Evolutionary conservation across 2,329 filamentous ascomycete genomes (phyloP).

Genomic region (Lasiodiplodia gonubiensis): DNA sequence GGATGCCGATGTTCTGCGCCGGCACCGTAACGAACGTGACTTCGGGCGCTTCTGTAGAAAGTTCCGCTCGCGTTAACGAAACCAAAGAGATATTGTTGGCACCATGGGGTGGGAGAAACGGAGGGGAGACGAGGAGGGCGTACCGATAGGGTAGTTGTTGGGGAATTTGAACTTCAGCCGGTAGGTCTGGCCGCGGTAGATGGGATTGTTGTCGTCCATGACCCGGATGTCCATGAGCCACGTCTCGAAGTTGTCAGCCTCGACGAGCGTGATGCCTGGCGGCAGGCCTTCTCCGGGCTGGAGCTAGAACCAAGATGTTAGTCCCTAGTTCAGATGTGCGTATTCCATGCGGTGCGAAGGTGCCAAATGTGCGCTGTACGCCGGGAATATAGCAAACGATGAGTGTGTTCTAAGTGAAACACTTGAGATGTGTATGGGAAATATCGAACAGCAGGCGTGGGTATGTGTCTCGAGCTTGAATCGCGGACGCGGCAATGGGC

Average conservation of each 20-base stretch:
- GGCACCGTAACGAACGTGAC: conserved; percentile 79
- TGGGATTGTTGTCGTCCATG: conserved; percentile 84
- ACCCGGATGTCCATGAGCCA: conserved; percentile 94
- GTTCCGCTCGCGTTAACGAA: neutral
- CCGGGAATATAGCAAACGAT: neutral
- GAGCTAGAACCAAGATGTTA: neutral
- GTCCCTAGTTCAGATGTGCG: neutral
- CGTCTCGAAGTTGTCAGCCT: conserved; percentile 81
- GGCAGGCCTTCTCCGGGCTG: conserved; percentile 65
- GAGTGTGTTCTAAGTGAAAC: neutral
- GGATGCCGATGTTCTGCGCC: conserved; percentile 65
- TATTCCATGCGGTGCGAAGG: neutral
- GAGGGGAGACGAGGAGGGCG: conserved; percentile 27
- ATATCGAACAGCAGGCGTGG: neutral
- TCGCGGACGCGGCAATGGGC: neutral
- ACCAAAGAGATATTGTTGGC: too few species aligned
- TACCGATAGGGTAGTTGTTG: conserved; percentile 87
- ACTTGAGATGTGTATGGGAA: neutral
- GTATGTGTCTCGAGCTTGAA: neutral
- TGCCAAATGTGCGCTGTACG: neutral
- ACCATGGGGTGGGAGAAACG: neutral
- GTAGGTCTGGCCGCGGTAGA: conserved; percentile 82
- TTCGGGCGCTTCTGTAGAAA: conserved; percentile 79
- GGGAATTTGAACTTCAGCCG: conserved; percentile 88
- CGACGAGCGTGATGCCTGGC: conserved; percentile 76